Conservation (phyloP, 306 rosid species). For the Vigna radiata region DNA sequence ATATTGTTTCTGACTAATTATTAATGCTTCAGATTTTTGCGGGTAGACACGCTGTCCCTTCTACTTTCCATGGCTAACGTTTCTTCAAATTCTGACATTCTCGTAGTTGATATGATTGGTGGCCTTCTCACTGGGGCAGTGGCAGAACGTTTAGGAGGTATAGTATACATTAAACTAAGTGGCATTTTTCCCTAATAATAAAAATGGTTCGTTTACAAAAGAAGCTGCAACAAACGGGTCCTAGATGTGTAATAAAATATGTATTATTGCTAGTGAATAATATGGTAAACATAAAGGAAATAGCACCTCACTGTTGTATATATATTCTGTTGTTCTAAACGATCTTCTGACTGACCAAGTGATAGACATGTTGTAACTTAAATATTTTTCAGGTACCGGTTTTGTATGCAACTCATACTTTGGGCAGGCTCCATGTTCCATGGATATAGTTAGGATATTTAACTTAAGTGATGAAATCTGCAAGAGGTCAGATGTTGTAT, state of each 20-base stretch:
- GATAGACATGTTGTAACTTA: not conserved
- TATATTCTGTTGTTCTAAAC: not conserved
- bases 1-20: constrained; percentile 33
- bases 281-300: not conserved
- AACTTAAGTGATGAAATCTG: constrained; percentile 77
- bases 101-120: constrained; percentile 85
- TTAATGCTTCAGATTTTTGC: constrained; percentile 72
- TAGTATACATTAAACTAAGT: constrained; percentile 8
- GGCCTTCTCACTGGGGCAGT: constrained; percentile 96
- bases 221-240: not conserved
- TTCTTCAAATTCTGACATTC: constrained; percentile 84
- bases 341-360: constrained; percentile 4
- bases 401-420: constrained; percentile 74
- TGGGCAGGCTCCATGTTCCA: constrained; percentile 71
- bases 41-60: constrained; percentile 86
- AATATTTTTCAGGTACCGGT: constrained; percentile 71
- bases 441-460: constrained; percentile 87
- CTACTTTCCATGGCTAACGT: constrained; percentile 88
- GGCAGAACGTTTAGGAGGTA: constrained; percentile 97
- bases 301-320: not conserved
- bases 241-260: not conserved
- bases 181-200: not conserved
- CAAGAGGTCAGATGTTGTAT: constrained; percentile 63
- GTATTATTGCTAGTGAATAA: not conserved
- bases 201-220: not conserved